These are phyloP conservation scores for Stemphylium vesicarium DNA, from an alignment of 2,329 filamentous ascomycete genomes.

Conservation along the genomic window DNA sequence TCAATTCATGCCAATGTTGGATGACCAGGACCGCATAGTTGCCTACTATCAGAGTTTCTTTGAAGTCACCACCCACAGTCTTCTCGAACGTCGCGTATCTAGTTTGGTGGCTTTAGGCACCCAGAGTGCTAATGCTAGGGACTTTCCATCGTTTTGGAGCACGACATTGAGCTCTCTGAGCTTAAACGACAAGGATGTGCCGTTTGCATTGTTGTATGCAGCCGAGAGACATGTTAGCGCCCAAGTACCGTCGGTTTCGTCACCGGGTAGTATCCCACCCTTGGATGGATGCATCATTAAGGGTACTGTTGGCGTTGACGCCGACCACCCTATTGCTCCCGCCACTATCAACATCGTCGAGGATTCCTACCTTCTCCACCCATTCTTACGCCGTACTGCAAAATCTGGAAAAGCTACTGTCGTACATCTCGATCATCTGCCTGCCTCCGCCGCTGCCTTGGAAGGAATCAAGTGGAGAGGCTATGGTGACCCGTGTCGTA, in stretches of 20 bases:
- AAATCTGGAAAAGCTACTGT: conserved; percentile 36
- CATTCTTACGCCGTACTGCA: conserved; percentile 35
- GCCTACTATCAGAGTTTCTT: conserved; percentile 78
- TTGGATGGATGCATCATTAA: conserved; percentile 29
- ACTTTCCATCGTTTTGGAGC: conserved; percentile 73
- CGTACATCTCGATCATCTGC: conserved; percentile 38
- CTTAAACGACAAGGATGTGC: conserved; percentile 65
- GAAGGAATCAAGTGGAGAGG: conserved; percentile 41
- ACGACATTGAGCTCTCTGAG: conserved; percentile 70
- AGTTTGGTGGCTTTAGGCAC: conserved; percentile 72
- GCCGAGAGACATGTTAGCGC: conserved; percentile 20
- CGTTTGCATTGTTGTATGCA: conserved; percentile 35
- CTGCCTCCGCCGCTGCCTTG: conserved; percentile 33
- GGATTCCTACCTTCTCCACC: conserved; percentile 27
- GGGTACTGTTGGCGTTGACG: conserved; percentile 32
- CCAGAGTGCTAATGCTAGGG: conserved; percentile 70
- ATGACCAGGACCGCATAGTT: conserved; percentile 70
- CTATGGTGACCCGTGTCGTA: conserved; percentile 45
- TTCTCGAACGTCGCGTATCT: conserved; percentile 31
- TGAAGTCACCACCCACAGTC: conserved; percentile 69
- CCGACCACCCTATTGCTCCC: conserved; percentile 36
- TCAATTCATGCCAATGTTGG: conserved; percentile 76
- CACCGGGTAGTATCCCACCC: conserved; percentile 17
- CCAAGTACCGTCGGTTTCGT: conserved; percentile 24
- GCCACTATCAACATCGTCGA: conserved; percentile 29